Evolutionary conservation across 192 early-diverging fungal species (phyloP).

Genomic region (Coemansia sp.): DNA sequence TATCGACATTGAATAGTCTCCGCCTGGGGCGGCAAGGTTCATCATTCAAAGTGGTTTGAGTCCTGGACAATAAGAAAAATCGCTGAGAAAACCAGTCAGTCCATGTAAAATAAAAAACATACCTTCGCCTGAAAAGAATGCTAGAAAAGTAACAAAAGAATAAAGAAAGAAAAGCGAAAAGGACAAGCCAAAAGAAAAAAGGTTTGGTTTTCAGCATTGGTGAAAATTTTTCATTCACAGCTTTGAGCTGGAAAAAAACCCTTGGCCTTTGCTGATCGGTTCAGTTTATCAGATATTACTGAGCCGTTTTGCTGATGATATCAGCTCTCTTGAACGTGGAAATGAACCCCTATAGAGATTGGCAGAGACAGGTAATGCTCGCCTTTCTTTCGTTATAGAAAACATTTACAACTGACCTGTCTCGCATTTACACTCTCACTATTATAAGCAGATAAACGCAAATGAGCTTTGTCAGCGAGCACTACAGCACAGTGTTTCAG

Average conservation of each 20-base stretch:
- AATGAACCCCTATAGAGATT: too few species aligned
- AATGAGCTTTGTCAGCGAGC: conserved; percentile 55
- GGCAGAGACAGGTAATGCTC: too few species aligned
- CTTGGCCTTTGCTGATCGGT: too few species aligned
- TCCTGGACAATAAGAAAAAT: background rate
- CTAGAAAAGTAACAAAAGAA: conserved; percentile 6
- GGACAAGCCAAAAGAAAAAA: background rate
- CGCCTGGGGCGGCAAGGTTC: conserved; percentile 56
- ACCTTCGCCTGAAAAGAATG: conserved; percentile 9
- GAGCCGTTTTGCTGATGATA: too few species aligned
- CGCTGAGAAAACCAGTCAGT: background rate
- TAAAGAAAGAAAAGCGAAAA: background rate
- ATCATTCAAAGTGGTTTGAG: conserved; percentile 28
- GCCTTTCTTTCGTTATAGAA: background rate
- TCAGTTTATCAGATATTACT: too few species aligned
- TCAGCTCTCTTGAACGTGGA: too few species aligned
- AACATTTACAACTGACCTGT: background rate
- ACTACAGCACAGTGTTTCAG: conserved; percentile 38
- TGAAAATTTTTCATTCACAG: background rate
- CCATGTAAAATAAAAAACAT: conserved; percentile 4
- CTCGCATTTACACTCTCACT: background rate
- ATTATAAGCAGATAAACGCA: background rate
- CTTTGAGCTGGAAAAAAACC: conserved; percentile 12
- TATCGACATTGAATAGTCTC: conserved; percentile 53
- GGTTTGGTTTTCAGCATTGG: background rate